Percentiles rank a stretch among this genome's conserved stretches.
Evolutionary conservation across 225 moss, liverwort and hornwort species (phyloP).

Genomic region (Rhytidiadelphus loreus): DNA sequence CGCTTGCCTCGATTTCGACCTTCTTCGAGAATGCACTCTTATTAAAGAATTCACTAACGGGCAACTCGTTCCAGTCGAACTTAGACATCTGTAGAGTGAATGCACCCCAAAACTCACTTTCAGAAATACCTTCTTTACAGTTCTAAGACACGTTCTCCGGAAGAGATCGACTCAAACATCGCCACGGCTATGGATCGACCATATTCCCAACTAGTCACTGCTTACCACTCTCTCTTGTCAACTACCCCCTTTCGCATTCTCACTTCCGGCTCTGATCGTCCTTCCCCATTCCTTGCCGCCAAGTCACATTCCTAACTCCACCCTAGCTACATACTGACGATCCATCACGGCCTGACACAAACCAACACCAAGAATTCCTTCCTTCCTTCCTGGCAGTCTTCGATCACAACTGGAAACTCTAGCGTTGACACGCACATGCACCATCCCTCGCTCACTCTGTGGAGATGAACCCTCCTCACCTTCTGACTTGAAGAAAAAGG

Average conservation of each 20-base stretch:
- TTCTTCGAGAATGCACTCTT: background rate
- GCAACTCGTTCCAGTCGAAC: background rate
- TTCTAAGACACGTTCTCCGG: background rate
- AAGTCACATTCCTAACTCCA: background rate
- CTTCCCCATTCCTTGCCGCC: background rate
- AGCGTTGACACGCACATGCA: background rate
- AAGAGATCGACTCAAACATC: background rate
- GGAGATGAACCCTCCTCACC: background rate
- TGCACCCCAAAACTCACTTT: background rate
- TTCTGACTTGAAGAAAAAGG: background rate
- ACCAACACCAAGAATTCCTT: background rate
- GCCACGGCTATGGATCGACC: background rate
- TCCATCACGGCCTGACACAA: background rate
- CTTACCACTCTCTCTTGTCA: background rate
- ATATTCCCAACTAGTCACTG: background rate
- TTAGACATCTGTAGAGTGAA: background rate
- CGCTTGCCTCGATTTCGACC: background rate
- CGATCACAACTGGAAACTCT: background rate
- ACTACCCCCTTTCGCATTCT: background rate
- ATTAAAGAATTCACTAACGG: background rate
- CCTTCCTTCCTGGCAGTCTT: background rate
- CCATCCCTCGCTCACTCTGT: background rate
- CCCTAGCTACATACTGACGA: background rate
- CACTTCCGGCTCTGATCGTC: background rate
- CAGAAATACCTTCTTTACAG: background rate